Conservation (phyloP, 192 early-diverging fungal genomes). For the Backusella westeae region DNA sequence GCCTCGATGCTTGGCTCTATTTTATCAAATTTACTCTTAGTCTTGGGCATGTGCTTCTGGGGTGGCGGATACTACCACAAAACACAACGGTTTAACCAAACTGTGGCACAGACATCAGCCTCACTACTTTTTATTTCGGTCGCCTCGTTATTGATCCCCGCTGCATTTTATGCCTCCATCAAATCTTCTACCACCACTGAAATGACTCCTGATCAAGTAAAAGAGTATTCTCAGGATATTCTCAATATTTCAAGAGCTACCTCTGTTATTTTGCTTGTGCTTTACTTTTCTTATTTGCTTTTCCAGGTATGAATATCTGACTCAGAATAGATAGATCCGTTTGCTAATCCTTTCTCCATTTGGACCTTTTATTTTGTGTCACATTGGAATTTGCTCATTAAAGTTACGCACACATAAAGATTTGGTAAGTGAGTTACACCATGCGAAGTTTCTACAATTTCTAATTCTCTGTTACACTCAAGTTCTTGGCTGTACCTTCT, state of each 20-base stretch:
- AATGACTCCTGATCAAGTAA: not conserved
- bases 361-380: not conserved
- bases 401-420: constrained; percentile 76
- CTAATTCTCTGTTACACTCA: not conserved
- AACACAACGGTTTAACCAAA: constrained; percentile 66
- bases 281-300: constrained; percentile 62
- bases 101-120: constrained; percentile 67
- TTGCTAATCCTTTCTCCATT: not conserved
- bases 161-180: constrained; percentile 53
- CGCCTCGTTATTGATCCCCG: constrained; percentile 63
- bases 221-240: constrained; percentile 15
- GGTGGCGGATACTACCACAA: constrained; percentile 79
- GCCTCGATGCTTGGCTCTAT: constrained; percentile 89
- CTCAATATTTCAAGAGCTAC: constrained; percentile 64
- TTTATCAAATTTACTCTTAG: constrained; percentile 83
- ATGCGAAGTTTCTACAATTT: not conserved
- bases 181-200: not conserved
- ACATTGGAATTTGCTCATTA: constrained; percentile 12
- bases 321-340: not conserved
- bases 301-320: constrained; percentile 46
- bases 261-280: constrained; percentile 63
- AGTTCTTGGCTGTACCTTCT: not conserved
- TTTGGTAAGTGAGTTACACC: constrained; percentile 38
- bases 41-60: constrained; percentile 86
- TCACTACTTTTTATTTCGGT: constrained; percentile 65